These are phyloP conservation scores for Aspergillus affinis DNA, from an alignment of 495 filamentous ascomycete species.

Conservation along the genomic window DNA sequence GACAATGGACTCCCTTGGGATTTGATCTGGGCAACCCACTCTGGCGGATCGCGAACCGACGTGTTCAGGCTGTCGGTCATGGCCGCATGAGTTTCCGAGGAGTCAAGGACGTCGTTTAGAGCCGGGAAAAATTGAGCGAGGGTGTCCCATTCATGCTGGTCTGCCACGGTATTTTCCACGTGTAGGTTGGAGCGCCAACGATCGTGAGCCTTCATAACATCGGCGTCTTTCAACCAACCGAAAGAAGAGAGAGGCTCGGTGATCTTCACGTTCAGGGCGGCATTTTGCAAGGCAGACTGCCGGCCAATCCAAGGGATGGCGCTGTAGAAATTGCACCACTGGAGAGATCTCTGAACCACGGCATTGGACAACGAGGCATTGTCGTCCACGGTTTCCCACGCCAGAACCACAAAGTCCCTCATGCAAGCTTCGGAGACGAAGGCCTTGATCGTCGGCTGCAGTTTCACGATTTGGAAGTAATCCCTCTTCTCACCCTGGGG, in stretches of 20 bases:
- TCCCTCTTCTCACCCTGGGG: constrained; percentile 47
- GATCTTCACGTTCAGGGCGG: constrained; percentile 33
- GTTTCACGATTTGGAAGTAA: constrained; percentile 45
- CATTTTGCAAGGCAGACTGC: constrained; percentile 41
- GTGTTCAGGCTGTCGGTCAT: constrained; percentile 10
- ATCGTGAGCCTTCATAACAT: constrained; percentile 53
- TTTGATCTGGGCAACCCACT: constrained; percentile 39
- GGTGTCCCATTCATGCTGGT: constrained; percentile 27
- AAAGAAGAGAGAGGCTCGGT: constrained; percentile 52
- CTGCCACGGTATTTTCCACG: constrained; percentile 22
- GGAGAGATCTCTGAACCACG: constrained; percentile 50
- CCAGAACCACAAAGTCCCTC: constrained; percentile 45
- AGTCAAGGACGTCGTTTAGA: constrained; percentile 27
- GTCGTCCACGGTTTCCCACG: constrained; percentile 58
- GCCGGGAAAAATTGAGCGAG: constrained; percentile 30
- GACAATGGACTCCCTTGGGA: constrained; percentile 49
- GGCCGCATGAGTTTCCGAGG: constrained; percentile 20
- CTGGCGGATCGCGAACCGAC: constrained; percentile 36
- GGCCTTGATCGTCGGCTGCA: constrained; percentile 50
- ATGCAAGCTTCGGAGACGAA: constrained; percentile 54
- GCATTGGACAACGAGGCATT: constrained; percentile 47
- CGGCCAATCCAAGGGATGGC: constrained; percentile 52
- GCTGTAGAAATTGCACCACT: constrained; percentile 59
- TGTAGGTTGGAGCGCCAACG: constrained; percentile 46
- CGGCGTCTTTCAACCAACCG: constrained; percentile 55